A percentile compares a stretch with the other conserved stretches of the same genome.
phyloP scores from a whole-genome alignment of 2,329 filamentous ascomycete genomes.

The Ceratocystis colombiana region DNA sequence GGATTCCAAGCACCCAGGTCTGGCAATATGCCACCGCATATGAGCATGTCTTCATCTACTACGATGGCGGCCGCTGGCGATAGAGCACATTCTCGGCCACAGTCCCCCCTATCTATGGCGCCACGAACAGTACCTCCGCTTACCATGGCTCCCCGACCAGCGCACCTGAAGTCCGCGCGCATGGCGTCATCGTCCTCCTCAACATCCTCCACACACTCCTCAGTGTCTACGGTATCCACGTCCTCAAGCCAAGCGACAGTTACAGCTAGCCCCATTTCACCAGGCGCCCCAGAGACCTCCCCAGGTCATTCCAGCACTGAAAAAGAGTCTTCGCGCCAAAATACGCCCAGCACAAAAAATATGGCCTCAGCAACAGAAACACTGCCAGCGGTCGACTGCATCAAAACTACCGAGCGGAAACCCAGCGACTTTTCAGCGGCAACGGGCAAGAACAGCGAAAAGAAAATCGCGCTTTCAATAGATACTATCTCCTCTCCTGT shows the following conservation, averaged over 20 bases:
- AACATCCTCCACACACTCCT: conserved; percentile 32
- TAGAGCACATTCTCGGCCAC: conserved; percentile 7
- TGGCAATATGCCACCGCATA: conserved; percentile 30
- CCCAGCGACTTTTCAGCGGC: neutral
- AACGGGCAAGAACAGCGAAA: neutral
- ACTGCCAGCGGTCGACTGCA: neutral
- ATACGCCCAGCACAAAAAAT: neutral
- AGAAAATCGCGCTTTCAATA: neutral
- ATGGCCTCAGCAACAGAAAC: conserved; percentile 20
- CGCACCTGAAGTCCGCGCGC: conserved; percentile 17
- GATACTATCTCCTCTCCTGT: neutral
- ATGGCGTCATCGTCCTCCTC: conserved; percentile 28
- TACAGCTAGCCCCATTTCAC: conserved; percentile 10
- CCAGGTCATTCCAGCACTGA: neutral
- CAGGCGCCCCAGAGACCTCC: neutral
- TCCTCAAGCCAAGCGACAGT: conserved; percentile 32
- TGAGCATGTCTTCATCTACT: conserved; percentile 32
- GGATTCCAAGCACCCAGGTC: conserved; percentile 31
- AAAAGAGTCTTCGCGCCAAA: neutral
- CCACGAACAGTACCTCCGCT: conserved; percentile 17
- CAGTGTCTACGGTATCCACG: conserved; percentile 30
- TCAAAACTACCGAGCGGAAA: neutral
- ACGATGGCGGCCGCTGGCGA: neutral
- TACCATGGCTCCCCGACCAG: conserved; percentile 24
- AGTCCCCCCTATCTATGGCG: conserved; percentile 20